Evolutionary conservation across 768 basidiomycete genomes (phyloP).

Genomic region (Rhodosporidiobolus odoratus): DNA sequence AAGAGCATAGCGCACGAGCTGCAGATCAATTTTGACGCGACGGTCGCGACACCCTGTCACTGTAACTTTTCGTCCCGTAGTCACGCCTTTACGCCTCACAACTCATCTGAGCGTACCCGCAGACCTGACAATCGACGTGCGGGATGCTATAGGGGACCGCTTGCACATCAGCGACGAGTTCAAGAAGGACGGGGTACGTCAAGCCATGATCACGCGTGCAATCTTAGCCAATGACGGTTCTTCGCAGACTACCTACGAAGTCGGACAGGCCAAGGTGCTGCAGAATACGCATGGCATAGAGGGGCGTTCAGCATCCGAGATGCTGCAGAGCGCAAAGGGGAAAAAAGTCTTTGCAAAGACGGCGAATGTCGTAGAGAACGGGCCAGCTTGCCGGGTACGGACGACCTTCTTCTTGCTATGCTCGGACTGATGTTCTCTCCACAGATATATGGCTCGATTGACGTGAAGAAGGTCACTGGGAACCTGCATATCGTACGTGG

Average conservation of each 20-base stretch:
- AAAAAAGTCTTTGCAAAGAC: constrained; percentile 60
- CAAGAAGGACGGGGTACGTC: constrained; percentile 71
- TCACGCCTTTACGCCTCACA: neutral
- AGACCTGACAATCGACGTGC: constrained; percentile 82
- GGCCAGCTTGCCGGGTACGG: constrained; percentile 63
- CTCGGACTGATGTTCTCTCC: too few relatives aligned
- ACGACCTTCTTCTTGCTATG: too few relatives aligned
- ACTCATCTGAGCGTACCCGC: neutral
- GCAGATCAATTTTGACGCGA: constrained; percentile 84
- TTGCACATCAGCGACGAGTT: constrained; percentile 74
- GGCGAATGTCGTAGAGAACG: constrained; percentile 62
- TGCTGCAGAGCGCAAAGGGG: constrained; percentile 22
- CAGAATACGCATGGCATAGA: constrained; percentile 45
- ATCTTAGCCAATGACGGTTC: too few relatives aligned
- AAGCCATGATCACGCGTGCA: too few relatives aligned
- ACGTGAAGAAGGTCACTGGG: constrained; percentile 84
- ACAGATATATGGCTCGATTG: constrained; percentile 67
- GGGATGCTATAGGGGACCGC: constrained; percentile 90
- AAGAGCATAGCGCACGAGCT: constrained; percentile 57
- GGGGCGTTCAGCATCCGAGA: constrained; percentile 20
- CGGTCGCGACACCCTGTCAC: constrained; percentile 86
- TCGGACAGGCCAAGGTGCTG: constrained; percentile 70
- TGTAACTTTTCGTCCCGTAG: constrained; percentile 61
- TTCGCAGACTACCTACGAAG: constrained; percentile 66
- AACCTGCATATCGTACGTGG: constrained; percentile 68